Evolutionary conservation across 495 filamentous ascomycete genomes (phyloP), one percentile per base, ranked within the genome.

Genomic region (Hypoxylon subgilvum): DNA sequence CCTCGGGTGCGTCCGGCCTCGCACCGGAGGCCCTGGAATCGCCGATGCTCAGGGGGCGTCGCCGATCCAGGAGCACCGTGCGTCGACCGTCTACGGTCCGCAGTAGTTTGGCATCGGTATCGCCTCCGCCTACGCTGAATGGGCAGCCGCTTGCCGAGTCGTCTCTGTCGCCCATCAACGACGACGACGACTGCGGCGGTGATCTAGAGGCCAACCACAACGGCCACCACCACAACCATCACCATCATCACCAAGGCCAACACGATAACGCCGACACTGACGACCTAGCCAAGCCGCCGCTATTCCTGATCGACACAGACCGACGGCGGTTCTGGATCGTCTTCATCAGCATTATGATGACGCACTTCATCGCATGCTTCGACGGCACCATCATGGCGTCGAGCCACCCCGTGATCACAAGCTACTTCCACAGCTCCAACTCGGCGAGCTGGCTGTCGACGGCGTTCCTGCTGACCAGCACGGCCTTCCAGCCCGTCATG

Each of bases 351-450:
- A 74, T 76, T 28, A 65, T 74, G 56, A 19, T 67, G 7, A 63
- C 66, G 14, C 68, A 76, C 46, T 77, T 79, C 40, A 64, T 79
- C 13, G 67, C 72, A 21, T 77, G 74, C 56, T 92, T 92, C 67
- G 89, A 93, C 73, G 79, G 80, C 21, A 91, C 88, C 5, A 79
- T 92, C 61, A 91, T 93, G 88, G 88, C 88, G 0, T 90, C 88
- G 1, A 87, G 82, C 36, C 89, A 93, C 69, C 89, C 89, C 6
- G 87, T 90, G 25, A 91, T 93, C 45, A 92, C 89, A 0, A 89
- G 87, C 0, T 82, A 90, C 63, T 92, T 93, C 68, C 75, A 86
- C 44, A 80, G 85, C 42, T 86, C 87, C 10, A 91, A 92, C 63
- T 77, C 81, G 13, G 88, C 88, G 5, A 91, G 88, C 7, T 93